Base-by-base conservation (phyloP, 345 rosid genomes). In the Brassica rapa region DNA sequence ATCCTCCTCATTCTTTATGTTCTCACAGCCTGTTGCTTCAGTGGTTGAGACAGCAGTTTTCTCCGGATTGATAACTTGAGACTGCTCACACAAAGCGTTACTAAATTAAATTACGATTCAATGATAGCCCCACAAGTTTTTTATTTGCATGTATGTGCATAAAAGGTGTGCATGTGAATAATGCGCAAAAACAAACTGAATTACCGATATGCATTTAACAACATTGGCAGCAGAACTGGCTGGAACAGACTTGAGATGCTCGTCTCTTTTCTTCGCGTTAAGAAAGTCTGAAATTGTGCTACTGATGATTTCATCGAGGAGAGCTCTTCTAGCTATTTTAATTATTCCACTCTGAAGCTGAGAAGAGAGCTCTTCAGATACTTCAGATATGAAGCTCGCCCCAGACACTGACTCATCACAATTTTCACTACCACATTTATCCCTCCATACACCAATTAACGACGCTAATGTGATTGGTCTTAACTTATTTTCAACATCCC, bases 231-330 rank as follows among this genome's bases (percentile, higher is more conserved):
- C 77, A 57, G 86, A 86, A 77, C 67, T 77, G 75, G 67, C 70
- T 62, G 75, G 57, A 66, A 68, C 86, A 72, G 78, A 74, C 80
- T 83, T 83, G 46, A 80, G 80, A 86, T 78, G 82, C 71, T 79
- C 85, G 56, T 82, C 80, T 55, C 77, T 68, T 84, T 85, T 93
- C 80, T 85, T 90, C 41, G 77, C 70, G 74, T 80, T 78, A 66
- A 79, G 75, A 55, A 82, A 86, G 66, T 89, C 96, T 53, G 89
- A 80, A 64, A 93, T 88, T 51, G 85, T 76, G 70, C 82, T 78
- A 77, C 91, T 81, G 62, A 93, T 88, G 79, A 96, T 87, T 82
- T 93, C 97, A 83, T 96, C 94, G n/a, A 96, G 77, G 14, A 89
- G 75, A 79, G 89, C 89, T 81, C 94, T 86, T 70, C 98, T 94